phyloP scores from a whole-genome alignment of 257 asterid species.

The Penstemon eatonii region DNA sequence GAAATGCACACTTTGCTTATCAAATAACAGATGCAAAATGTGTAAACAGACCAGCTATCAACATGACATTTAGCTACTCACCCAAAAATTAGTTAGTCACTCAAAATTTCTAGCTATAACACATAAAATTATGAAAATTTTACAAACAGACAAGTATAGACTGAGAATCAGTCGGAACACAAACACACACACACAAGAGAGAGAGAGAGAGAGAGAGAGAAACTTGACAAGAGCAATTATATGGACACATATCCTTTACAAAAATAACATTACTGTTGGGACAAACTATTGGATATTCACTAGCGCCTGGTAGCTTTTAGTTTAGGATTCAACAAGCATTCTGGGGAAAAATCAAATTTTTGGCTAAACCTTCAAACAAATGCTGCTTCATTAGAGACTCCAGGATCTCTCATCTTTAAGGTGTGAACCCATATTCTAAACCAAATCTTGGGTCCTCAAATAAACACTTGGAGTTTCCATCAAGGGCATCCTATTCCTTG shows the following conservation, averaged over 20 bases:
- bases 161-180: neutral
- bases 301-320: neutral
- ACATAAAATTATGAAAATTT: neutral
- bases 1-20: neutral
- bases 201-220: neutral
- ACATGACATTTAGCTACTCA: too few relatives aligned
- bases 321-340: neutral
- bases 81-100: neutral
- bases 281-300: neutral
- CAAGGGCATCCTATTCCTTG: too few relatives aligned
- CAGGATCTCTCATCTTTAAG: too few relatives aligned
- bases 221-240: neutral
- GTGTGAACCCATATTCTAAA: too few relatives aligned
- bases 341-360: neutral
- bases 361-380: neutral
- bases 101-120: neutral
- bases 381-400: too few relatives aligned
- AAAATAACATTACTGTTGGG: neutral
- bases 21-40: constrained; percentile 1
- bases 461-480: too few relatives aligned
- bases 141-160: neutral
- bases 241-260: neutral
- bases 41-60: neutral
- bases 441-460: too few relatives aligned
- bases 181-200: too few relatives aligned